Evolutionary conservation across 2,329 filamentous ascomycete genomes (phyloP).

Genomic region (Colletotrichum camelliae): DNA sequence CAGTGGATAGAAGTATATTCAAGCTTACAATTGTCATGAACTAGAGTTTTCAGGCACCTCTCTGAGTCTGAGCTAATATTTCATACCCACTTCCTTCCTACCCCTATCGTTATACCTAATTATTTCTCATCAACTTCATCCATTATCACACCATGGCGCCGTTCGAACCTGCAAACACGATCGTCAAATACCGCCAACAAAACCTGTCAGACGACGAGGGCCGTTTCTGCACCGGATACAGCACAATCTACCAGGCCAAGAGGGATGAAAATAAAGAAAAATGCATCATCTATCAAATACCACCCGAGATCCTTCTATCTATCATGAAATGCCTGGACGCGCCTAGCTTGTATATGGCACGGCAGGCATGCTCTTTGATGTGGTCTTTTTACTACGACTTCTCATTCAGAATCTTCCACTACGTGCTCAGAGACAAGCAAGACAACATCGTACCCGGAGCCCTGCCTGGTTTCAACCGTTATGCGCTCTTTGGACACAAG

Average conservation of each 20-base stretch:
- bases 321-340: background rate
- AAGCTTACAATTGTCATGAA: too few relatives aligned
- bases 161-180: accelerated
- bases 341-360: background rate
- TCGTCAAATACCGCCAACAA: background rate
- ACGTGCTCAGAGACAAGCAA: background rate
- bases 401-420: background rate
- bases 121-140: too few relatives aligned
- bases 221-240: background rate
- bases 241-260: background rate
- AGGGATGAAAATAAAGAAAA: background rate
- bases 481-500: accelerated
- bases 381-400: background rate
- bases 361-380: background rate
- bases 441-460: background rate
- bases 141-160: background rate
- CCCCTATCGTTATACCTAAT: background rate
- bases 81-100: background rate
- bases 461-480: background rate
- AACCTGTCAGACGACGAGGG: accelerated
- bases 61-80: background rate
- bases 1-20: too few relatives aligned
- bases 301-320: background rate
- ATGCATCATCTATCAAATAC: background rate
- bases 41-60: background rate